A percentile compares a stretch with the other conserved stretches of the same genome.
Conservation (phyloP, 2,329 filamentous ascomycete species). For the Fusarium sp. region DNA sequence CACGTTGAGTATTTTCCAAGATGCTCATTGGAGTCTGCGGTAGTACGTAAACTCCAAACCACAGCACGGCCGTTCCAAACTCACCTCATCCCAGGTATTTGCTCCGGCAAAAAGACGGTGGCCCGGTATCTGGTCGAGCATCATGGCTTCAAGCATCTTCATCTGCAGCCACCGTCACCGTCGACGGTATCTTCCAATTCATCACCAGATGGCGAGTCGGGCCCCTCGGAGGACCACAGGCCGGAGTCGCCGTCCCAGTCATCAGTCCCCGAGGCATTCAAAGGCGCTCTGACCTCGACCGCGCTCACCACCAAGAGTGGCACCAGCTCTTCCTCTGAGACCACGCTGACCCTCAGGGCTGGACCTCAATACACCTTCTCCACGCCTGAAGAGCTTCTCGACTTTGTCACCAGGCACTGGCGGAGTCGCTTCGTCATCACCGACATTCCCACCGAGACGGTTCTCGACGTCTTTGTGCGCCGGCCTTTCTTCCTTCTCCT, state of each 20-base stretch:
- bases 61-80: slow-evolving; percentile 2
- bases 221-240: slow-evolving; percentile 16
- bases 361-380: slow-evolving; percentile 61
- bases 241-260: slow-evolving; percentile 15
- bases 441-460: slow-evolving; percentile 77
- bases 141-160: slow-evolving; percentile 82
- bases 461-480: slow-evolving; percentile 79
- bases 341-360: slow-evolving; percentile 38
- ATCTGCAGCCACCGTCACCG: slow-evolving; percentile 55
- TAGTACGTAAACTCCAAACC: slow-evolving; percentile 57
- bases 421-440: slow-evolving; percentile 85
- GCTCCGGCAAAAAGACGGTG: slow-evolving; percentile 90
- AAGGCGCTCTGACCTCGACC: slow-evolving; percentile 38
- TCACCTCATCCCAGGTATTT: slow-evolving; percentile 73
- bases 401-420: slow-evolving; percentile 90
- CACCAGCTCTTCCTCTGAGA: slow-evolving; percentile 38
- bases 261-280: slow-evolving; percentile 31
- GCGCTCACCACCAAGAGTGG: slow-evolving; percentile 44
- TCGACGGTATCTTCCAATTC: slow-evolving; percentile 6
- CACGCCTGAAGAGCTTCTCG: slow-evolving; percentile 75
- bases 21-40: slow-evolving; percentile 85
- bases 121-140: slow-evolving; percentile 87
- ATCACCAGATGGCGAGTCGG: slow-evolving; percentile 10
- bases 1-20: slow-evolving; percentile 22
- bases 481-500: slow-evolving; percentile 94